phyloP scores from a whole-genome alignment of 2,329 filamentous ascomycete genomes.

The Coleophoma crateriformis region DNA sequence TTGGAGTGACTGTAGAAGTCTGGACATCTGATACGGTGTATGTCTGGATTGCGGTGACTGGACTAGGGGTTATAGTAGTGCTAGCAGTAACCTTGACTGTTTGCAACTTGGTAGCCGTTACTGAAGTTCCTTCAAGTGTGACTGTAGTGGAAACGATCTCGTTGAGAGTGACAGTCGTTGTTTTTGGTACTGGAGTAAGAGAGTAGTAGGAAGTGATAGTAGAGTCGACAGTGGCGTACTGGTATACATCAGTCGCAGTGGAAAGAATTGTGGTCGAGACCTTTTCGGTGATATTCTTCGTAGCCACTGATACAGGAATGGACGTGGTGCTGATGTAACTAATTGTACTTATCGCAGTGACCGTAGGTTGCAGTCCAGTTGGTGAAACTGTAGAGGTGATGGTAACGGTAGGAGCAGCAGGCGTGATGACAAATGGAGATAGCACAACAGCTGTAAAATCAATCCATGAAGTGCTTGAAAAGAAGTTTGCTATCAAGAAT shows the following conservation, averaged over 20 bases:
- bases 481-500: conserved; percentile 35
- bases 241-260: conserved; percentile 9
- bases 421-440: conserved; percentile 29
- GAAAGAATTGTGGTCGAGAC: conserved; percentile 14
- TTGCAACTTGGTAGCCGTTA: conserved; percentile 14
- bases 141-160: conserved; percentile 12
- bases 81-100: conserved; percentile 14
- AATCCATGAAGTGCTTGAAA: conserved; percentile 33
- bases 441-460: conserved; percentile 32
- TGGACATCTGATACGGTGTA: conserved; percentile 1
- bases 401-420: conserved; percentile 4
- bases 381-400: conserved; percentile 4
- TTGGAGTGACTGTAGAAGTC: conserved; percentile 3
- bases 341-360: conserved; percentile 20
- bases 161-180: conserved; percentile 14
- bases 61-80: conserved; percentile 3
- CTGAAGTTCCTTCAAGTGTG: conserved; percentile 12
- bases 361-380: conserved; percentile 14
- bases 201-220: conserved; percentile 10
- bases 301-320: conserved; percentile 15
- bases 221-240: conserved; percentile 9
- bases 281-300: conserved; percentile 22
- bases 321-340: conserved; percentile 17
- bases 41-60: background rate
- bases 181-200: conserved; percentile 7